Percentiles rank a stretch among this genome's conserved stretches.
Evolutionary conservation across 495 filamentous ascomycete species (phyloP).

Genomic region (Cetradonia linearis): DNA sequence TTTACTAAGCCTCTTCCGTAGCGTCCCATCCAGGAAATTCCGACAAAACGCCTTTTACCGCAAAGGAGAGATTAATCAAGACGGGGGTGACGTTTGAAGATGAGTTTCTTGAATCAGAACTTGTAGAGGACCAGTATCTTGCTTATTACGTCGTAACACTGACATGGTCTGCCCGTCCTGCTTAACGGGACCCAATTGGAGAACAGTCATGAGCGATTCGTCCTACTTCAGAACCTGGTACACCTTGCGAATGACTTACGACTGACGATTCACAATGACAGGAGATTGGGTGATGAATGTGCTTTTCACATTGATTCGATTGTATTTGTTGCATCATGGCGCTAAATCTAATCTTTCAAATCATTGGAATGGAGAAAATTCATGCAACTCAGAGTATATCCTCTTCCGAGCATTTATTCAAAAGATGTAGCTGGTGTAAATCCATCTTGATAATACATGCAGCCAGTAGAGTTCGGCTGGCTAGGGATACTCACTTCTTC

Average conservation of each 20-base stretch:
- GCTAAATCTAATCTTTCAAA: neutral
- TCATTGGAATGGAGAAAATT: neutral
- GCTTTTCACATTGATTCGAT: too few relatives aligned
- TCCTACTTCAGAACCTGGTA: neutral
- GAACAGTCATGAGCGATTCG: neutral
- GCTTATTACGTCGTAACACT: conserved; percentile 11
- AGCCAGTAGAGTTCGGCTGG: neutral
- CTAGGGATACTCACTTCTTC: neutral
- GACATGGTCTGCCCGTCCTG: conserved; percentile 1
- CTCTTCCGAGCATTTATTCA: neutral
- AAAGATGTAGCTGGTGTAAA: neutral
- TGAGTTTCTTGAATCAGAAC: conserved; percentile 8
- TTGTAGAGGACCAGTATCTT: conserved; percentile 2
- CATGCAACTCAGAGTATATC: neutral
- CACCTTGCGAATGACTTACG: neutral
- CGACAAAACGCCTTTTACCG: neutral
- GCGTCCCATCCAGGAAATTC: neutral
- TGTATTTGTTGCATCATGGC: neutral
- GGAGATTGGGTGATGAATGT: neutral
- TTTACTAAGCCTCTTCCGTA: neutral
- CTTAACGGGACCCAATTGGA: too few relatives aligned
- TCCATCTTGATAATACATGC: neutral
- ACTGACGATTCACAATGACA: neutral
- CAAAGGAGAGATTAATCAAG: conserved; percentile 12
- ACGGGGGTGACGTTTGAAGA: conserved; percentile 12